phyloP scores from a whole-genome alignment of 202 grass and related monocot genomes.

The Setaria italica region DNA sequence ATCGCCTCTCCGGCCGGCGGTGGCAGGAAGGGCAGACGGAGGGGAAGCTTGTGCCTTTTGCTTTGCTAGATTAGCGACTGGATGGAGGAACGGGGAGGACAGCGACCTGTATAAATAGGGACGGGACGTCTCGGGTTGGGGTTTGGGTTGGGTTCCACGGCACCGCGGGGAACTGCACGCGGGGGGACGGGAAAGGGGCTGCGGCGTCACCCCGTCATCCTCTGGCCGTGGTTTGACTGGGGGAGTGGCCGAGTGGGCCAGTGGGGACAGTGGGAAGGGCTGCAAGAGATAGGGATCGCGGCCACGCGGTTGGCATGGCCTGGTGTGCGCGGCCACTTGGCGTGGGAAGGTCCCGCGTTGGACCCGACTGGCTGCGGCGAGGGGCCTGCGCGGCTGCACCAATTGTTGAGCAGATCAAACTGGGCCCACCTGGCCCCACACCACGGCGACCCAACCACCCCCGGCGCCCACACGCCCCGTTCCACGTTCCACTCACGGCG shows the following conservation, averaged over 20 bases:
- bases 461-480: no score
- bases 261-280: neutral
- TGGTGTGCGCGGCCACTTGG: neutral
- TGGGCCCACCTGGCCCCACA: neutral
- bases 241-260: neutral
- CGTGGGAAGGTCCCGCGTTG: neutral
- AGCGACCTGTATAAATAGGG: neutral
- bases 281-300: no score
- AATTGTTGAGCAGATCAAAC: neutral
- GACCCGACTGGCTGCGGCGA: conserved; percentile 1
- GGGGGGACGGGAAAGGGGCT: neutral
- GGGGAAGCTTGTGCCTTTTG: neutral
- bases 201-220: neutral
- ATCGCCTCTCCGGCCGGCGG: neutral
- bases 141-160: neutral
- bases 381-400: neutral
- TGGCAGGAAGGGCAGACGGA: neutral
- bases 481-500: neutral
- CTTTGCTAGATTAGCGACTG: neutral
- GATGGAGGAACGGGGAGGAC: neutral
- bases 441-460: neutral
- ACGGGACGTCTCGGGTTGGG: neutral
- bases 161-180: no score
- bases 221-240: neutral
- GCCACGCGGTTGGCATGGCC: neutral